Conservation (phyloP, 352 stramenopile species). For the Phytophthora meadii region DNA sequence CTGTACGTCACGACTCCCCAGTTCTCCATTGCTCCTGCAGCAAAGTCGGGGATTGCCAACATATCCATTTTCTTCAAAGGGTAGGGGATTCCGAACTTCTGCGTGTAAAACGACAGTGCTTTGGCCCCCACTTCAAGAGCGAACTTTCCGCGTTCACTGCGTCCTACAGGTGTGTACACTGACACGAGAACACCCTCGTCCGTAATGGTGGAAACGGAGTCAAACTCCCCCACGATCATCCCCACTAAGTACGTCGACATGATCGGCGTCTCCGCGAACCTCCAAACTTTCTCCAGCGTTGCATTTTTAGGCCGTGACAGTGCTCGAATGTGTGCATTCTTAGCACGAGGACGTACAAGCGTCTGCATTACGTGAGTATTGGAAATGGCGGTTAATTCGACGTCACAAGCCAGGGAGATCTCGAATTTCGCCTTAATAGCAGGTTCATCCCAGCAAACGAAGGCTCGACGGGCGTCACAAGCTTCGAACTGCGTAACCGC, state of each 20-base stretch:
- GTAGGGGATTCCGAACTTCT: conserved; percentile 90
- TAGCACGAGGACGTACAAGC: conserved; percentile 52
- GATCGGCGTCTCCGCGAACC: conserved; percentile 93
- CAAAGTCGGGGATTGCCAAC: conserved; percentile 97
- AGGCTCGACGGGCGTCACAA: conserved; percentile 92
- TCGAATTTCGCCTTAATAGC: conserved; percentile 96
- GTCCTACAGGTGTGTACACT: conserved; percentile 96
- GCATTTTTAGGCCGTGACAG: conserved; percentile 39
- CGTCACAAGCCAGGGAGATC: conserved; percentile 92
- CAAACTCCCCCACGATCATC: conserved; percentile 97
- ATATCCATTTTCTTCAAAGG: conserved; percentile 99
- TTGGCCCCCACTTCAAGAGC: conserved; percentile 82
- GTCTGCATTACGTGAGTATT: conserved; percentile 97
- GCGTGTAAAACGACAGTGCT: conserved; percentile 74
- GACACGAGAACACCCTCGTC: conserved; percentile 92
- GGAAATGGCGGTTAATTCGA: conserved; percentile 91
- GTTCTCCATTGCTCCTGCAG: conserved; percentile 97
- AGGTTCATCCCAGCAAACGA: conserved; percentile 99
- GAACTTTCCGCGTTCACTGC: conserved; percentile 92
- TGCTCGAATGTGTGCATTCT: conserved; percentile 62
- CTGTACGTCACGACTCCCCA: conserved; percentile 98
- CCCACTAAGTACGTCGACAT: conserved; percentile 98
- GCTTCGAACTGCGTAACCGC: conserved; percentile 90
- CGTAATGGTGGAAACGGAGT: conserved; percentile 92
- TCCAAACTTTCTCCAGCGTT: conserved; percentile 71